A percentile compares a stretch with the other conserved stretches of the same genome.
phyloP scores from a whole-genome alignment of 306 rosid species.

The Quercus agrifolia region DNA sequence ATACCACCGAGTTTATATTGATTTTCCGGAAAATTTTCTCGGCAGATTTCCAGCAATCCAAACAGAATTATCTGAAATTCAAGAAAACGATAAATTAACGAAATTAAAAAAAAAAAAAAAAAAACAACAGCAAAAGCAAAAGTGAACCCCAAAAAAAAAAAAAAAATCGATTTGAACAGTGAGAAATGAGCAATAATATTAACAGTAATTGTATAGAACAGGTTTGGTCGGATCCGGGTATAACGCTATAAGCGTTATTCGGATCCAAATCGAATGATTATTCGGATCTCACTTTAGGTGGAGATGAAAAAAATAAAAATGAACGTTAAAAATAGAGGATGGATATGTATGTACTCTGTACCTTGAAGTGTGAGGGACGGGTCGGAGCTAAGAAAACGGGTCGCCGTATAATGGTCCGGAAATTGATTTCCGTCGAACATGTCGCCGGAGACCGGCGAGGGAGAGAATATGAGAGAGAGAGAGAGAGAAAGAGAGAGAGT shows the following conservation, averaged over 20 bases:
- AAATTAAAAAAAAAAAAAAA: not conserved
- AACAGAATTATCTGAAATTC: constrained; percentile 46
- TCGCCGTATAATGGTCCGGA: constrained; percentile 29
- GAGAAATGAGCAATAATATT: not conserved
- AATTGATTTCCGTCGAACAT: constrained; percentile 32
- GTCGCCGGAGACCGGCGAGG: constrained; percentile 32
- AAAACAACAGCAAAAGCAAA: too few species aligned
- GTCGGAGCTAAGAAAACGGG: constrained; percentile 38
- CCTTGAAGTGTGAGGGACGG: constrained; percentile 34
- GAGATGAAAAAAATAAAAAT: not conserved
- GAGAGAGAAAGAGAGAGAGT: not conserved
- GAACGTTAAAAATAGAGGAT: constrained; percentile 2
- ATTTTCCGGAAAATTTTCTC: constrained; percentile 15
- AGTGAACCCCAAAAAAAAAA: not conserved
- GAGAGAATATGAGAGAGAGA: not conserved
- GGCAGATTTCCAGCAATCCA: constrained; percentile 28
- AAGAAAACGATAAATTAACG: constrained; percentile 16
- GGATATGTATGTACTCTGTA: constrained; percentile 9
- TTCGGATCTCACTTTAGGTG: constrained; percentile 11
- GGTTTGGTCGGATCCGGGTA: constrained; percentile 37
- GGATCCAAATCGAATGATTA: constrained; percentile 27
- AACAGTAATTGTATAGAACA: constrained; percentile 11
- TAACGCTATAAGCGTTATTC: constrained; percentile 11
- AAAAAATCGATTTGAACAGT: not conserved
- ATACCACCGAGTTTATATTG: constrained; percentile 23